phyloP scores from a whole-genome alignment of 768 basidiomycete genomes.

The Tricholoma saponaceum region DNA sequence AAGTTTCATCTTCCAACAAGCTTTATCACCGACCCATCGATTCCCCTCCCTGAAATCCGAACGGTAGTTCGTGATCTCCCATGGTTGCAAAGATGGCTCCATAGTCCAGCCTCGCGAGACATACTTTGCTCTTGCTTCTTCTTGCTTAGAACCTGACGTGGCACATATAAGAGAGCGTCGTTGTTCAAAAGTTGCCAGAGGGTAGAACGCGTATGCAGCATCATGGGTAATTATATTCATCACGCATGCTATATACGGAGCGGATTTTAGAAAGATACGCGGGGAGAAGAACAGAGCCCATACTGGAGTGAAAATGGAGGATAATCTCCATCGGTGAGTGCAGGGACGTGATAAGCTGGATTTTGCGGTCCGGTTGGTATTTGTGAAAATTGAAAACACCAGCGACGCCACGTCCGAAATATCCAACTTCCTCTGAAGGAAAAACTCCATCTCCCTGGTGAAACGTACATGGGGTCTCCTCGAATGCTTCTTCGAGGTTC shows the following conservation, averaged over 20 bases:
- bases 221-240: conserved; percentile 40
- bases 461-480: neutral
- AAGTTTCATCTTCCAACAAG: conserved; percentile 1
- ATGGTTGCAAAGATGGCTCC: neutral
- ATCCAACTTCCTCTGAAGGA: conserved; percentile 7
- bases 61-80: neutral
- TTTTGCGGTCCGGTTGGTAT: conserved; percentile 17
- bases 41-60: neutral
- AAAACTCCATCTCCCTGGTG: neutral
- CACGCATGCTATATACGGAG: conserved; percentile 29
- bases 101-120: conserved; percentile 30
- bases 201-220: conserved; percentile 37
- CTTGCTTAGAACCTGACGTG: neutral
- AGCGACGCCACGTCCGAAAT: conserved; percentile 21
- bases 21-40: neutral
- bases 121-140: conserved; percentile 28
- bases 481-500: neutral
- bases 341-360: conserved; percentile 38
- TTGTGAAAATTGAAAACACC: conserved; percentile 30
- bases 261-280: conserved; percentile 1
- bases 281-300: conserved; percentile 8
- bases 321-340: conserved; percentile 32
- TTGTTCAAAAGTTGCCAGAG: conserved; percentile 34
- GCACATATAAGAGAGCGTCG: conserved; percentile 20
- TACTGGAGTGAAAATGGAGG: conserved; percentile 46